Evolutionary conservation across 108 stramenopile genomes (phyloP).

Genomic region (Nitzschia palea): DNA sequence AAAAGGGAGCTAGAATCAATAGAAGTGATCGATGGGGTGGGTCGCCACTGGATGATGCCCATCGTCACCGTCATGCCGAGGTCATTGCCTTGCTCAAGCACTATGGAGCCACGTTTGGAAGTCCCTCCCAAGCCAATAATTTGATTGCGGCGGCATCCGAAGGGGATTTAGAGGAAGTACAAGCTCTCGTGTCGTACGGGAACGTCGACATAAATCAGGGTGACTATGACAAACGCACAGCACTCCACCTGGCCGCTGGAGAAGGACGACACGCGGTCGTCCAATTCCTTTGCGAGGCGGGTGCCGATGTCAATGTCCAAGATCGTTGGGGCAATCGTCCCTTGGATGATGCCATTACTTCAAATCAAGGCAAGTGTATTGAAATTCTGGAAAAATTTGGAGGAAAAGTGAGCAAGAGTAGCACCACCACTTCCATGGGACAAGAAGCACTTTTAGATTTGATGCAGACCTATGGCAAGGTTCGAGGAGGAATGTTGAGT

Average conservation of each 20-base stretch:
- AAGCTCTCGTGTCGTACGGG: constrained; percentile 36
- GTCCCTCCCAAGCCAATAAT: constrained; percentile 51
- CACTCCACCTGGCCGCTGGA: constrained; percentile 73
- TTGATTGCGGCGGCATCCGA: constrained; percentile 64
- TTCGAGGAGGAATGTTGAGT: constrained; percentile 24
- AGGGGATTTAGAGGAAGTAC: constrained; percentile 70
- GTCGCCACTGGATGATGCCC: constrained; percentile 71
- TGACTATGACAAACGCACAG: constrained; percentile 75
- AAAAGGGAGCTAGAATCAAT: constrained; percentile 54
- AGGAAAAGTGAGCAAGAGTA: constrained; percentile 19
- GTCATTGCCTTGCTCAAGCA: constrained; percentile 50
- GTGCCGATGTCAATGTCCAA: constrained; percentile 67
- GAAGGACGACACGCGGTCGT: constrained; percentile 65
- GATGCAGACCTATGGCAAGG: constrained; percentile 55
- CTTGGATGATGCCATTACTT: constrained; percentile 62
- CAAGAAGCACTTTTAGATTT: constrained; percentile 54
- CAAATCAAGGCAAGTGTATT: constrained; percentile 33
- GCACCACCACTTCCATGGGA: constrained; percentile 10
- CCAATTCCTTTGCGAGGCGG: constrained; percentile 49
- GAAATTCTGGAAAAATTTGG: constrained; percentile 47
- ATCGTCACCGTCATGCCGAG: constrained; percentile 58
- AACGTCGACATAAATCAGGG: constrained; percentile 60
- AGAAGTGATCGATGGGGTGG: constrained; percentile 76
- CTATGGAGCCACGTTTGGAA: constrained; percentile 55
- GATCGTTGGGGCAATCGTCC: constrained; percentile 82